These are phyloP conservation scores for Penicillium daleae DNA, from an alignment of 495 filamentous ascomycete genomes.

Conservation along the genomic window DNA sequence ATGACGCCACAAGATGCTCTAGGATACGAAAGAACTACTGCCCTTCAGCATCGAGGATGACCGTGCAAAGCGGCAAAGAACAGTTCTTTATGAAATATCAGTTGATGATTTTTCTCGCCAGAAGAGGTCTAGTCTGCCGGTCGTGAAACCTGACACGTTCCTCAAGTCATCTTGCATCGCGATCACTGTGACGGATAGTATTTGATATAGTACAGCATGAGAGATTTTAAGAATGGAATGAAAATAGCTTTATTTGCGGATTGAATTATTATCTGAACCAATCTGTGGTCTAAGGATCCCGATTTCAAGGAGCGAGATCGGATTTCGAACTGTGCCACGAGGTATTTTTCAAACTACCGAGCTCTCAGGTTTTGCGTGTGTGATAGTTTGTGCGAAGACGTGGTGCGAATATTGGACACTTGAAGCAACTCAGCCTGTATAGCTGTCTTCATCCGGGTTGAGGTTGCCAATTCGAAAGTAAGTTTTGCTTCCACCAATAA, in stretches of 20 bases:
- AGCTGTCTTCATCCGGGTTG: not conserved
- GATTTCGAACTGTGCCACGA: not conserved
- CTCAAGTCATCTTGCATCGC: not conserved
- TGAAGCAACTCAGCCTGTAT: not conserved
- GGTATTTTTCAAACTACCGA: not conserved
- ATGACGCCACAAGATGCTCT: no score
- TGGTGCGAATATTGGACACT: conserved; percentile 1
- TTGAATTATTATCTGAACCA: conserved; percentile 1
- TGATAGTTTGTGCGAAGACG: not conserved
- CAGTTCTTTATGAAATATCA: not conserved
- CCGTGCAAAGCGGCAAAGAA: no score
- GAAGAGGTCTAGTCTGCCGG: not conserved
- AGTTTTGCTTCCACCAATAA: not conserved
- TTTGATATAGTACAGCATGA: not conserved
- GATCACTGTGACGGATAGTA: not conserved
- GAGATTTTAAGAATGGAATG: not conserved
- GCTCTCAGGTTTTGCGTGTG: not conserved
- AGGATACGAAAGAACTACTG: no score
- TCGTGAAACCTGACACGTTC: not conserved
- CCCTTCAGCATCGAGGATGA: no score
- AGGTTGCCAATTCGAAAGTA: not conserved
- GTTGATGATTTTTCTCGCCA: not conserved
- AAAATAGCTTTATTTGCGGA: not conserved
- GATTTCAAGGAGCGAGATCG: not conserved
- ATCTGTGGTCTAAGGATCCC: not conserved